A percentile compares a stretch with the other conserved stretches of the same genome.
Conservation (phyloP, 1,139 yeast species). For the Geotrichum aggregatum region DNA sequence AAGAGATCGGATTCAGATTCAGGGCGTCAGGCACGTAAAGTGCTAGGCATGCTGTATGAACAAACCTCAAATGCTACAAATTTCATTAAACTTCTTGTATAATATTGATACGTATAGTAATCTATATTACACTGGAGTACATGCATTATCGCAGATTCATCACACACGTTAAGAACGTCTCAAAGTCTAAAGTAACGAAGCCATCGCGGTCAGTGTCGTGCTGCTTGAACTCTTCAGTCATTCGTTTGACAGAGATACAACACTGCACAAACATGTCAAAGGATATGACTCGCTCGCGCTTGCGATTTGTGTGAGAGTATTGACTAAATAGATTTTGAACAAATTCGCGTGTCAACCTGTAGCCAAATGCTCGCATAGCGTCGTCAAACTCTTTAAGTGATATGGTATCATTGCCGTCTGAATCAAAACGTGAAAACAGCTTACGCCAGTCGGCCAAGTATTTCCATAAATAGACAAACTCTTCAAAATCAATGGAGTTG, state of each 20-base stretch:
- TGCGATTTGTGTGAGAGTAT: conserved; percentile 47
- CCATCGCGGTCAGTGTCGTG: conserved; percentile 75
- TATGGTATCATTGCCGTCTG: conserved; percentile 57
- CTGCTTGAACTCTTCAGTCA: conserved; percentile 74
- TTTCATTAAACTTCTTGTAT: no score
- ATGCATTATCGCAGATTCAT: conserved; percentile 33
- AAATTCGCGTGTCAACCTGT: conserved; percentile 58
- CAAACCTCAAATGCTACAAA: no score
- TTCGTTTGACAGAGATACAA: conserved; percentile 67
- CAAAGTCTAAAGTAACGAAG: conserved; percentile 69
- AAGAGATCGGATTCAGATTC: no score
- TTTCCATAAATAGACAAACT: conserved; percentile 69
- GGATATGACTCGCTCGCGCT: conserved; percentile 56
- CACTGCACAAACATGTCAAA: conserved; percentile 82
- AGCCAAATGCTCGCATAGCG: conserved; percentile 68
- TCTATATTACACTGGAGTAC: background rate
- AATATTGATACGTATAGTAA: no score
- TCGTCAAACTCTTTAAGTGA: conserved; percentile 64
- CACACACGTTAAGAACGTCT: conserved; percentile 69
- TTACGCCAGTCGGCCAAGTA: conserved; percentile 69
- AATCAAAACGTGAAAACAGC: conserved; percentile 60
- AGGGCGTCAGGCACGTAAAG: no score
- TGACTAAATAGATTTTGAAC: conserved; percentile 59
- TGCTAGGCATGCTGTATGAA: no score
- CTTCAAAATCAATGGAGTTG: conserved; percentile 55